Evolutionary conservation across 2,329 filamentous ascomycete genomes (phyloP).

Genomic region (Aspergillus brunneoviolaceus): DNA sequence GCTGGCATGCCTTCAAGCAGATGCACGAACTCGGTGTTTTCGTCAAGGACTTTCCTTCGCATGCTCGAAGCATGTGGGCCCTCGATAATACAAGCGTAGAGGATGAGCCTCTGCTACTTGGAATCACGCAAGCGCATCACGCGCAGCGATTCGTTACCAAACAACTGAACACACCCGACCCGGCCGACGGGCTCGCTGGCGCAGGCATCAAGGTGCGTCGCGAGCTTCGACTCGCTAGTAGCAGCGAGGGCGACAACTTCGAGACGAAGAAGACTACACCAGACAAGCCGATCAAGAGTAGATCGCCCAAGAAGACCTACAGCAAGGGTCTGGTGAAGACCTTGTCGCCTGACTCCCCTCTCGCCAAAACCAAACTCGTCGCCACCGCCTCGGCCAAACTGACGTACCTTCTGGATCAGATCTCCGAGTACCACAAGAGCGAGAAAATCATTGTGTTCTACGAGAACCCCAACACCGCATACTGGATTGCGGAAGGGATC

Average conservation of each 20-base stretch:
- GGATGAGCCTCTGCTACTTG: slow-evolving; percentile 53
- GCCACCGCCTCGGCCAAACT: slow-evolving; percentile 85
- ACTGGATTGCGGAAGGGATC: slow-evolving; percentile 78
- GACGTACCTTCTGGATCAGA: slow-evolving; percentile 75
- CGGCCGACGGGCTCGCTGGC: slow-evolving; percentile 41
- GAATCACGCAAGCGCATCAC: slow-evolving; percentile 56
- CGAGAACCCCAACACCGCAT: slow-evolving; percentile 81
- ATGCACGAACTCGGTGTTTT: slow-evolving; percentile 78
- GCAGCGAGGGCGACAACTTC: slow-evolving; percentile 18
- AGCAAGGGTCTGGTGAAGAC: slow-evolving; percentile 27
- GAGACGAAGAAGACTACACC: slow-evolving; percentile 20
- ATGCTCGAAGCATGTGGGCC: slow-evolving; percentile 65
- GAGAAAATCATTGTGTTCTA: slow-evolving; percentile 95
- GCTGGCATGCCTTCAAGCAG: slow-evolving; percentile 66
- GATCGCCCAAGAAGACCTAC: slow-evolving; percentile 33
- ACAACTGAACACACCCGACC: slow-evolving; percentile 36
- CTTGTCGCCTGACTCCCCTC: slow-evolving; percentile 47
- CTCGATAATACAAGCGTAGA: slow-evolving; percentile 52
- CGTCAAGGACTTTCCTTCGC: slow-evolving; percentile 64
- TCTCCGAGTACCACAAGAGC: slow-evolving; percentile 63
- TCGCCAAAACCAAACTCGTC: slow-evolving; percentile 63
- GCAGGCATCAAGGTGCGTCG: slow-evolving; percentile 41
- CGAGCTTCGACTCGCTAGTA: slow-evolving; percentile 21
- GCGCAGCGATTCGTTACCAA: slow-evolving; percentile 56
- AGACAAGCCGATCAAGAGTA: slow-evolving; percentile 27